Evolutionary conservation across 805 yeast genomes (phyloP), one percentile per base, ranked within the genome.

Genomic region (Myxozyma udenii): DNA sequence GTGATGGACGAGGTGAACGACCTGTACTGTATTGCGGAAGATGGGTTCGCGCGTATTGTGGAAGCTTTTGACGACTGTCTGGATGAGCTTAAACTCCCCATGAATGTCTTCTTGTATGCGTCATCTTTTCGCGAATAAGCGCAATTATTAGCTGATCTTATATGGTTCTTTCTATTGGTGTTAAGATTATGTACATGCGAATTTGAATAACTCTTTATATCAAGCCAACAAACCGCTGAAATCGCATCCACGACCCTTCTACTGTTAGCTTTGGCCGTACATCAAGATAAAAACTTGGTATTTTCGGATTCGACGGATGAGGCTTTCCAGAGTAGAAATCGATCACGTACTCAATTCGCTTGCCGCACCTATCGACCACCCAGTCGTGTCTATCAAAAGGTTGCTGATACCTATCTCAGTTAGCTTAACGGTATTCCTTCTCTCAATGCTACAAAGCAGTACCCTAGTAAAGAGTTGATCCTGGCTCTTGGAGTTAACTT

Each of bases 361-460:
- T 77, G 2, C 98, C 98, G 68, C 96, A 87, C 48, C 97, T 73
- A 62, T 85, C 82, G 9, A 91, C 77, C 4, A 78, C 74, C 98
- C 98, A 91, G 69, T 91, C 98, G 66, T 91, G 98, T 62, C 98
- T 78, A 69, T 91, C 98, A 70, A 91, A 91, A 0, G 98, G 98
- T 55, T 78, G 78, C 44, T 80, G 81, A 51, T 78, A 75, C 14
- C 55, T 28, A 28, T 28, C 12, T 28, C 33, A 28, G 33, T 14
- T 5, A 3, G 9, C n/a, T 35, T 33, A 48, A n/a, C n/a, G n/a
- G n/a, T n/a, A n/a, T n/a, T n/a, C n/a, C n/a, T n/a, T n/a, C n/a
- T n/a, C n/a, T n/a, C n/a, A n/a, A n/a, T n/a, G n/a, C n/a, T n/a
- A n/a, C n/a, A n/a, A n/a, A n/a, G n/a, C n/a, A n/a, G 0, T 95